Base-by-base conservation (phyloP, 176 grass and related monocot genomes). In the Oryza officinalis region DNA sequence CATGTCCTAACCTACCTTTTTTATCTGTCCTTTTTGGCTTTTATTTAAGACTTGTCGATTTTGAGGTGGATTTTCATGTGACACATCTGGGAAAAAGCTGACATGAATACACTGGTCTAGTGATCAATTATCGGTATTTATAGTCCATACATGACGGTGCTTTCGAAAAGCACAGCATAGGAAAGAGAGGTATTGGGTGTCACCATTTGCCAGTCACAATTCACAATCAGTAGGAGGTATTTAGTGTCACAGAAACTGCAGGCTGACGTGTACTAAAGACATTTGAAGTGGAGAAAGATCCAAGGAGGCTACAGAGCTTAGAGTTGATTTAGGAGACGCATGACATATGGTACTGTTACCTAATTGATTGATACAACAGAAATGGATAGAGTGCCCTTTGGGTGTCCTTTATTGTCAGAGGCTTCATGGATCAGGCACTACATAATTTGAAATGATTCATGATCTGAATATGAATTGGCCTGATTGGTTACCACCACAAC, bases 21-120 rank as follows among this genome's bases (percentile, higher is more conserved):
- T 72, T 79, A 77, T 81, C 32, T 76, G 72, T 41, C 3, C 3
- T 79, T 86, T 71, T 67, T 83, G 27, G 79, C 73, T 78, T 22
- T 73, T 80, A 79, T 40, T 82, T 47, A 83, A 72, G 45, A 18
- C 17, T 28, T 83, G 30, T 66, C 18, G 22, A 45, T 74, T 82
- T 74, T 47, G 10, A 74, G 59, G 50, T 86, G 10, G 57, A 78
- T 86, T 73, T 61, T 61, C 57, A 10, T 45, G 13, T 27, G 10
- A 4, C 0, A 17, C 14, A 49, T 50, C 17, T 69, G 26, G n/a
- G 13, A 40, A 38, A 54, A 75, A 81, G 67, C 22, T 64, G 68
- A 28, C 2, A 50, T 71, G 15, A 13, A 15, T 64, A 63, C 63
- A 47, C 66, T 57, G 45, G 23, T 40, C 72, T 30, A 47, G 45